Evolutionary conservation across 2,329 filamentous ascomycete species (phyloP), one percentile per base, ranked within the genome.

Genomic region (Ophiostoma sp.): DNA sequence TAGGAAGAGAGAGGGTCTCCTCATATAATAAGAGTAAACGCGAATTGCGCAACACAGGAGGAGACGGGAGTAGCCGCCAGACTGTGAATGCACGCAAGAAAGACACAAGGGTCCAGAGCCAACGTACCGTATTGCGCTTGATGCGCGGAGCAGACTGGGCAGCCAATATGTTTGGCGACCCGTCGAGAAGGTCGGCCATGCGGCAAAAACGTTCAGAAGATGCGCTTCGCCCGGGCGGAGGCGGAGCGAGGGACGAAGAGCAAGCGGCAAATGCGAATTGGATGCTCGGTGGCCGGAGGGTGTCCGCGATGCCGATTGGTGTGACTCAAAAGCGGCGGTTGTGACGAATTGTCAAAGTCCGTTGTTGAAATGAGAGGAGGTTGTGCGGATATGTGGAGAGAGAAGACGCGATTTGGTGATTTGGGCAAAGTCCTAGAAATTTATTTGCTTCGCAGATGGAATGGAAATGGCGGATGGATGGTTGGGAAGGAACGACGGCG

Each of bases 41-140:
- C 36, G 33, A 19, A 48, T 48, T 55, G 22, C 9, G 31, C 42
- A 25, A n/a, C 63, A 66, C 33, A 19, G 11, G 39, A 42, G 31
- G 6, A 22, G 25, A 63, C 33, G 59, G 59, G 33, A 63, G 33
- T 9, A 63, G 59, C 59, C 59, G 59, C 59, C 28, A 63, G 31
- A 68, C 36, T 48, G 42, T 12, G 22, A 68, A 17, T 19, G n/a
- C 42, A 22, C 31, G 11, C 33, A 39, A 36, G 22, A 19, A 9
- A 28, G 11, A 28, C 48, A 61, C 9, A 69, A 69, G 48, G 19
- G 33, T 22, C 19, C 22, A 57, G 31, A 31, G 42, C 22, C 33
- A 19, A 71, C 55, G 31, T 73, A 77, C 76, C 73, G 76, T 77
- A 70, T 77, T 77, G 72, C 76, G 76, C 71, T 75, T 77, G 73